Evolutionary conservation across 352 stramenopile genomes (phyloP), one percentile per base, ranked within the genome.

Genomic region (Pythium dissimile): DNA sequence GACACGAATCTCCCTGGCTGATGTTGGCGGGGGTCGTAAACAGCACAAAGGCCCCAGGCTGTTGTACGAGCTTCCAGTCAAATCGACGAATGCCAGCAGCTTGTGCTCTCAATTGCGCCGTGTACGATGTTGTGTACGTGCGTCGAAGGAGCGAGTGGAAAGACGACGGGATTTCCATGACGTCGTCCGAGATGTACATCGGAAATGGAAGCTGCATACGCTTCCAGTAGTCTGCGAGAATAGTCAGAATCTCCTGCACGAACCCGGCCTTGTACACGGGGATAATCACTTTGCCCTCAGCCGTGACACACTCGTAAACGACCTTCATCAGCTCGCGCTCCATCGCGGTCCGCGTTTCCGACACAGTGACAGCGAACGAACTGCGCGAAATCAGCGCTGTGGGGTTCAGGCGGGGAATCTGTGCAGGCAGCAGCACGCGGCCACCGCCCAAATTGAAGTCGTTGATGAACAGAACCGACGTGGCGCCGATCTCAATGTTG

Each of bases 251-350:
- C 49, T 95, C 86, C 42, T 95, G 84, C 43, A 94, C 80, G 47
- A 94, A 95, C 2, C 86, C 86, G 12, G 86, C 62, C 9, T 72
- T 73, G 50, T 90, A 85, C 10, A 95, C 69, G 0, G 86, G 86
- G 24, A 95, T 85, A 20, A 95, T 76, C 15, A 95, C 86, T 76
- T 95, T 95, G 27, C 86, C 86, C 12, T 77, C 71, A 2, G 80
- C 71, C n/a, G 60, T 63, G 38, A 95, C 67, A 42, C 82, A 89
- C 60, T 95, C 86, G 34, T 88, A 58, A 42, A 95, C 66, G 16
- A 86, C 84, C 23, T 86, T 87, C 47, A 89, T 72, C 2, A 95
- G 71, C 34, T 95, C 86, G 13, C 81, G 78, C 44, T 94, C 86
- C 72, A 95, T 92, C 2, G 72, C 67, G 8, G 70, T 90, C 31